Conservation (phyloP, 768 basidiomycete species). For the Termitomyces sp. region DNA sequence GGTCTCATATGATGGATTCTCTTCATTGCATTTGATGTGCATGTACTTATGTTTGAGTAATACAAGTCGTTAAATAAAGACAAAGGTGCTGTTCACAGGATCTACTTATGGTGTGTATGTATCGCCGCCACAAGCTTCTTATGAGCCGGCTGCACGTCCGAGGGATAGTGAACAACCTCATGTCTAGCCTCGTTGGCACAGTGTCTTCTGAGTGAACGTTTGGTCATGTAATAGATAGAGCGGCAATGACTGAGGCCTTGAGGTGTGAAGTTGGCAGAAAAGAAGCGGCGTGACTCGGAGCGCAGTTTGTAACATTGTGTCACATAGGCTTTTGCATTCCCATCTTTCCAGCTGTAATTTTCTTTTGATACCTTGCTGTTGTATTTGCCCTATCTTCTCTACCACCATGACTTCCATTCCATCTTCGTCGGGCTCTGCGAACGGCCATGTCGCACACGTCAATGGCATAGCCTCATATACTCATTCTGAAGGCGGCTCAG, state of each 20-base stretch:
- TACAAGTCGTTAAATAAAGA: conserved; percentile 7
- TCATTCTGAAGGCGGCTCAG: conserved; percentile 33
- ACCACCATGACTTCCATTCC: conserved; percentile 33
- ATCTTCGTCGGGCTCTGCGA: conserved; percentile 41
- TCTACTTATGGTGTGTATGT: conserved; percentile 29
- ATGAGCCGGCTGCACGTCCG: conserved; percentile 34
- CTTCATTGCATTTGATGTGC: background rate
- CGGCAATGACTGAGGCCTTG: conserved; percentile 4
- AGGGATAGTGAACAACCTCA: conserved; percentile 48
- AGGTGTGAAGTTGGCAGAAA: background rate
- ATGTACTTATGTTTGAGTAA: background rate
- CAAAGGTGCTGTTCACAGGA: background rate
- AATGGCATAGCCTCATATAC: conserved; percentile 46
- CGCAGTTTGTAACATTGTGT: conserved; percentile 15
- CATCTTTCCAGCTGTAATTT: conserved; percentile 9
- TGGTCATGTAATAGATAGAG: conserved; percentile 38
- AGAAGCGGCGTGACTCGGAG: conserved; percentile 6
- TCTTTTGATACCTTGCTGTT: conserved; percentile 8
- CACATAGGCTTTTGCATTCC: conserved; percentile 14
- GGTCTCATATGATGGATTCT: conserved; percentile 66
- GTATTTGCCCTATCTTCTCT: background rate
- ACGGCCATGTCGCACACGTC: conserved; percentile 47
- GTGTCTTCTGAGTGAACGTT: conserved; percentile 25
- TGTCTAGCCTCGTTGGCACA: conserved; percentile 59
- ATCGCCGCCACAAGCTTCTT: conserved; percentile 45